Percentiles rank a stretch among this genome's conserved stretches.
These are phyloP conservation scores for Phytophthora cactorum DNA, from an alignment of 352 stramenopile species.

Conservation along the genomic window DNA sequence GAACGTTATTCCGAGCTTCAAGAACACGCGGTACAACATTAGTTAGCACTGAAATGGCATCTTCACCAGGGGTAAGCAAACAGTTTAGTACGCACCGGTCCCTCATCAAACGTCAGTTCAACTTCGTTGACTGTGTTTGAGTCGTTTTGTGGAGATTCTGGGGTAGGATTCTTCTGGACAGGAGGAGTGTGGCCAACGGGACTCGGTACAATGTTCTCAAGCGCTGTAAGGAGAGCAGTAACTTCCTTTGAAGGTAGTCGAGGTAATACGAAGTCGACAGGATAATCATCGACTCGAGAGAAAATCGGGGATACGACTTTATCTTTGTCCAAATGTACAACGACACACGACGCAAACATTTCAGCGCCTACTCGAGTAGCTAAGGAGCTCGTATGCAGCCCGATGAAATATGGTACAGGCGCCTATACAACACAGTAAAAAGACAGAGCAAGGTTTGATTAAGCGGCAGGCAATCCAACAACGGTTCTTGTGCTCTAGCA, in stretches of 20 bases:
- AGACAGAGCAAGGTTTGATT: not conserved
- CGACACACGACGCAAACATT: constrained; percentile 81
- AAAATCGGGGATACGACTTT: constrained; percentile 81
- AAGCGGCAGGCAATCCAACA: too few species aligned
- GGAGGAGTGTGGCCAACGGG: constrained; percentile 30
- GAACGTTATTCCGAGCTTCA: constrained; percentile 80
- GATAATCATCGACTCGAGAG: constrained; percentile 54
- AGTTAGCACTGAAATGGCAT: not conserved
- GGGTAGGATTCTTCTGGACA: not conserved
- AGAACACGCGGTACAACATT: not conserved
- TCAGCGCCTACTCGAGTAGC: constrained; percentile 73
- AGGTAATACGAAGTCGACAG: constrained; percentile 60
- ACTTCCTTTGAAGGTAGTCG: constrained; percentile 57
- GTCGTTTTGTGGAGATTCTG: constrained; percentile 14
- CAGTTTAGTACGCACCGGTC: constrained; percentile 49
- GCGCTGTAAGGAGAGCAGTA: constrained; percentile 37
- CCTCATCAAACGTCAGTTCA: constrained; percentile 71
- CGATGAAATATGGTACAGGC: constrained; percentile 87
- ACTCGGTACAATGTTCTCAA: constrained; percentile 51
- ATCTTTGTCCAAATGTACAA: constrained; percentile 86
- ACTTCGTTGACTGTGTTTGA: constrained; percentile 47
- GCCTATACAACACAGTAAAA: constrained; percentile 59
- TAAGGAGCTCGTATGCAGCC: constrained; percentile 83
- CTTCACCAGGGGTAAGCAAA: not conserved
- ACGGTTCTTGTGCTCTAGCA: not conserved